Percentiles rank a stretch among this genome's conserved stretches.
phyloP scores from a whole-genome alignment of 257 asterid genomes.

The Haberlea rhodopensis region DNA sequence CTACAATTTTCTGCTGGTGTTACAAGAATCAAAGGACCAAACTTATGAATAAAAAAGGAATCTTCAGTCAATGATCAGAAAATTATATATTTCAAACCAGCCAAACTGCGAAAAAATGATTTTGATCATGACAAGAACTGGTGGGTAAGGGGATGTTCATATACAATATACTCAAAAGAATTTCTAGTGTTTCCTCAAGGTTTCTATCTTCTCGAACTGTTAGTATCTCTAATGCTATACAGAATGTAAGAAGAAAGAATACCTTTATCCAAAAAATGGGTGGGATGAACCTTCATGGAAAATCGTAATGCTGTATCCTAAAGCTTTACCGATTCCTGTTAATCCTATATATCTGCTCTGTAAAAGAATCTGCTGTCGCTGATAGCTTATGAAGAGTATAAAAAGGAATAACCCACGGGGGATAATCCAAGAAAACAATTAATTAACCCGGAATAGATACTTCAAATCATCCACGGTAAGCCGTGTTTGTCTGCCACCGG shows the following conservation, averaged over 20 bases:
- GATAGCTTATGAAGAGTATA: conserved; percentile 39
- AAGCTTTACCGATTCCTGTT: conserved; percentile 20
- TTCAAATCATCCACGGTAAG: conserved; percentile 84
- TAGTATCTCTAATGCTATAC: conserved; percentile 21
- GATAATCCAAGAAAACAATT: neutral
- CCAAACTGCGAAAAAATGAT: neutral
- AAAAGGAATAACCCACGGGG: conserved; percentile 23
- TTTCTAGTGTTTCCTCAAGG: conserved; percentile 14
- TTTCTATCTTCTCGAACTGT: conserved; percentile 11
- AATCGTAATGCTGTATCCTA: conserved; percentile 21
- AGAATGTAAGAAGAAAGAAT: conserved; percentile 9
- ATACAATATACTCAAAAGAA: conserved; percentile 20
- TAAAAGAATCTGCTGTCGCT: conserved; percentile 31
- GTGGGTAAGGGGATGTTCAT: neutral
- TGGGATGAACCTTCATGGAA: conserved; percentile 5
- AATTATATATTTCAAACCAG: conserved; percentile 9
- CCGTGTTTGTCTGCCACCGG: conserved; percentile 67
- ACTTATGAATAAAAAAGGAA: neutral
- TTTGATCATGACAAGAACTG: neutral
- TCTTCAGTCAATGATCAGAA: neutral
- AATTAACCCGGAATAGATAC: conserved; percentile 61
- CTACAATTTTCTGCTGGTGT: neutral
- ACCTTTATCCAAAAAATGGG: conserved; percentile 16
- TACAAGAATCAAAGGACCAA: neutral
- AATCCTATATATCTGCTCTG: conserved; percentile 23